phyloP scores from a whole-genome alignment of 371 early-diverging fungal species.

The Circinella minor region DNA sequence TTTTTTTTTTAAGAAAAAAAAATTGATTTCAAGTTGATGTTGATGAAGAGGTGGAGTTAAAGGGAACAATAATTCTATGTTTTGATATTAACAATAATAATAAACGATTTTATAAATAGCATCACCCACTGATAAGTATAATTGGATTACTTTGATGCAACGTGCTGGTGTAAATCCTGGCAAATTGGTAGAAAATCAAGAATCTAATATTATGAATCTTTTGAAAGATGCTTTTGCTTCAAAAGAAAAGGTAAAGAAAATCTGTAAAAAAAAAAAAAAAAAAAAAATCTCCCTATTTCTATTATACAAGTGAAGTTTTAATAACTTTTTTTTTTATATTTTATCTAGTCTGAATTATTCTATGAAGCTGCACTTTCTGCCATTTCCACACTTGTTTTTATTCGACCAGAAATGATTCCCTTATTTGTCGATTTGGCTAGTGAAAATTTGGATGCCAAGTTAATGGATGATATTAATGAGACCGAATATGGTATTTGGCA shows the following conservation, averaged over 20 bases:
- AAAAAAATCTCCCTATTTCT: background rate
- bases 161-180: slow-evolving; percentile 77
- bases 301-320: background rate
- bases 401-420: slow-evolving; percentile 54
- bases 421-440: slow-evolving; percentile 50
- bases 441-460: slow-evolving; percentile 48
- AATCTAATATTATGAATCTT: slow-evolving; percentile 43
- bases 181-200: slow-evolving; percentile 59
- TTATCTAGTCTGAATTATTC: slow-evolving; percentile 43
- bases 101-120: slow-evolving; percentile 16
- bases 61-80: too few species aligned
- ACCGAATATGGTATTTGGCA: slow-evolving; percentile 70
- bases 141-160: slow-evolving; percentile 86
- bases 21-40: too few species aligned
- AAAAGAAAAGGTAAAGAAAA: slow-evolving; percentile 22
- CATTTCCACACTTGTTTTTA: slow-evolving; percentile 63
- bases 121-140: slow-evolving; percentile 72
- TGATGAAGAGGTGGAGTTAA: too few species aligned
- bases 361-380: slow-evolving; percentile 62
- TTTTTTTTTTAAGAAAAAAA: background rate
- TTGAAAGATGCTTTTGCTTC: slow-evolving; percentile 35
- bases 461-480: slow-evolving; percentile 55
- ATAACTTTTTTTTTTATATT: background rate
- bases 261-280: too few species aligned
- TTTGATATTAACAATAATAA: too few species aligned